Evolutionary conservation across 257 asterid genomes (phyloP).

Genomic region (Nicotiana paniculata): DNA sequence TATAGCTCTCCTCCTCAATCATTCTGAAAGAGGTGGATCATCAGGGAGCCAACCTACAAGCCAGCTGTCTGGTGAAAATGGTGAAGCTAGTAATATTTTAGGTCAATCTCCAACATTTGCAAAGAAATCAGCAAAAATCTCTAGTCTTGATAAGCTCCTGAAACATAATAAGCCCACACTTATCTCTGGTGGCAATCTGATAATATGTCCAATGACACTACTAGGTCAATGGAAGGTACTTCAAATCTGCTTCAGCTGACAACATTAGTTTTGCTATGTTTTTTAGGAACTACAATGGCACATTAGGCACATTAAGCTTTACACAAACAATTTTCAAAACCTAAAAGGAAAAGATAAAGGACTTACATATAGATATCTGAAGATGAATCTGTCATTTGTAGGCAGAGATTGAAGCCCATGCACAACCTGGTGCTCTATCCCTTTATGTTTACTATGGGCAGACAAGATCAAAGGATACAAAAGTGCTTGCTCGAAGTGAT

Average conservation of each 20-base stretch:
- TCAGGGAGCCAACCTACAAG: slow-evolving; percentile 34
- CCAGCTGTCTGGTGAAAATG: slow-evolving; percentile 32
- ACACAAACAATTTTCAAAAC: not conserved
- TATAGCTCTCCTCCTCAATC: slow-evolving; percentile 74
- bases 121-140: slow-evolving; percentile 41
- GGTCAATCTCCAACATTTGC: slow-evolving; percentile 46
- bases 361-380: slow-evolving; percentile 11
- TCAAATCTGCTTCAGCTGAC: not conserved
- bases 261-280: not conserved
- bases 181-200: slow-evolving; percentile 76
- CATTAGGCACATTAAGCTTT: slow-evolving; percentile 5
- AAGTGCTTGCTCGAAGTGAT: slow-evolving; percentile 66
- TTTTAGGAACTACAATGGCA: slow-evolving; percentile 13
- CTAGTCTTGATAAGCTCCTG: slow-evolving; percentile 60
- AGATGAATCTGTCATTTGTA: slow-evolving; percentile 22
- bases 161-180: slow-evolving; percentile 47
- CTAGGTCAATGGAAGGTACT: slow-evolving; percentile 97
- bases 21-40: slow-evolving; percentile 56
- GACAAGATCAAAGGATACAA: slow-evolving; percentile 77
- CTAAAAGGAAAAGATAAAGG: not conserved
- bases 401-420: slow-evolving; percentile 93
- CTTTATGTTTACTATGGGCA: slow-evolving; percentile 87
- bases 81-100: slow-evolving; percentile 30
- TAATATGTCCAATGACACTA: slow-evolving; percentile 93
- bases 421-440: slow-evolving; percentile 70